A percentile compares a stretch with the other conserved stretches of the same genome.
phyloP scores from a whole-genome alignment of 306 rosid species.

The Delonix regia region DNA sequence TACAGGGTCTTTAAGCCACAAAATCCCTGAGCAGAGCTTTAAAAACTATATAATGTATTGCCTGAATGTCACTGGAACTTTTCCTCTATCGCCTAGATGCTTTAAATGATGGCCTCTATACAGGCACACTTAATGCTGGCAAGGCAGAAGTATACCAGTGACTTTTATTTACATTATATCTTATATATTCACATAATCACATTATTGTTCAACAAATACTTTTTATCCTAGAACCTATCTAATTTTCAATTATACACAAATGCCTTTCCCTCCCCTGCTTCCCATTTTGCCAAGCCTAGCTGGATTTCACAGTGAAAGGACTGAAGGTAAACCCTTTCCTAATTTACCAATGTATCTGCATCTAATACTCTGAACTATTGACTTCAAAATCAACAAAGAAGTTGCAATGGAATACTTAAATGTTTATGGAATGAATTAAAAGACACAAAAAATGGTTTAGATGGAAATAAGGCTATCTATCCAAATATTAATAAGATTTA shows the following conservation, averaged over 20 bases:
- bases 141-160: neutral
- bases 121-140: constrained; percentile 11
- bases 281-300: constrained; percentile 1
- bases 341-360: neutral
- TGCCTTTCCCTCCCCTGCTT: neutral
- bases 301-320: neutral
- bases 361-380: neutral
- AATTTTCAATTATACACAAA: neutral
- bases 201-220: constrained; percentile 10
- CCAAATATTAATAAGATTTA: neutral
- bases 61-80: neutral
- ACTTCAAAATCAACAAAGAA: neutral
- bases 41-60: neutral
- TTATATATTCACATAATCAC: neutral
- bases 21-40: constrained; percentile 3
- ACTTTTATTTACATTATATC: constrained; percentile 16
- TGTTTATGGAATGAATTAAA: neutral
- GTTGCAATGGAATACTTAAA: neutral
- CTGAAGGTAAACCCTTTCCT: neutral
- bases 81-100: constrained; percentile 12
- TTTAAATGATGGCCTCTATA: constrained; percentile 6
- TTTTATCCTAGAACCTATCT: constrained; percentile 15
- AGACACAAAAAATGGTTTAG: neutral
- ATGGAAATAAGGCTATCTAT: neutral
- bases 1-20: constrained; percentile 10